A percentile compares a stretch with the other conserved stretches of the same genome.
Evolutionary conservation across 345 rosid species (phyloP).

Genomic region (Psidium guajava): DNA sequence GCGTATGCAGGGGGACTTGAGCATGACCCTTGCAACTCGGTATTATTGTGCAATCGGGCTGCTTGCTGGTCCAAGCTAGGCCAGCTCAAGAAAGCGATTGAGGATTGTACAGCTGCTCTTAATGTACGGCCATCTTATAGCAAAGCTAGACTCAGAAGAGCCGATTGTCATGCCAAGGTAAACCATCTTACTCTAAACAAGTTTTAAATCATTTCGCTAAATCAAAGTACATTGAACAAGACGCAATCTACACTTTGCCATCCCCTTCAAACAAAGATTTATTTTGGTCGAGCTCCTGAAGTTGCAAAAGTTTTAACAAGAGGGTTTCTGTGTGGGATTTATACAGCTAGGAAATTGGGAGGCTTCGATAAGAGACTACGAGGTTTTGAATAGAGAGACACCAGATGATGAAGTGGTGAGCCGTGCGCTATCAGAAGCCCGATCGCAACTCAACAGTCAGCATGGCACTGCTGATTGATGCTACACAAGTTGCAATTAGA

Average conservation of each 20-base stretch:
- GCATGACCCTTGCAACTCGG: constrained; percentile 58
- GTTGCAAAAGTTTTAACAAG: not conserved
- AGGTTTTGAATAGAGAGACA: constrained; percentile 37
- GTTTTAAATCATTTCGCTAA: not conserved
- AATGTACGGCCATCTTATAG: constrained; percentile 44
- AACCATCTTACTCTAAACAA: not conserved
- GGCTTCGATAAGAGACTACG: constrained; percentile 54
- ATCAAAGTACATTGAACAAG: not conserved
- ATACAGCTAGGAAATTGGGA: constrained; percentile 64
- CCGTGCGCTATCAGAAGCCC: constrained; percentile 40
- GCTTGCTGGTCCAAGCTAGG: constrained; percentile 63
- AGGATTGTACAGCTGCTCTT: constrained; percentile 72
- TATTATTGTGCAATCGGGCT: constrained; percentile 80
- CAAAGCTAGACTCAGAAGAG: constrained; percentile 87
- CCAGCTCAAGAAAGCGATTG: constrained; percentile 49
- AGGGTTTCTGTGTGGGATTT: not conserved
- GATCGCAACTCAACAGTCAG: constrained; percentile 32
- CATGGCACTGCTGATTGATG: constrained; percentile 12
- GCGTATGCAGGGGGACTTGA: constrained; percentile 76
- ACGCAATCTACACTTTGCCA: not conserved
- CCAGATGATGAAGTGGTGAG: constrained; percentile 62
- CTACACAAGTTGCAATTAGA: not conserved
- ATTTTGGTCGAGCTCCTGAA: not conserved
- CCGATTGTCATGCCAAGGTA: constrained; percentile 74
- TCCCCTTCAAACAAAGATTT: not conserved